Percentiles rank a stretch among this genome's conserved stretches.
Conservation (phyloP, 306 rosid genomes). For the Dalbergia cochinchinensis region DNA sequence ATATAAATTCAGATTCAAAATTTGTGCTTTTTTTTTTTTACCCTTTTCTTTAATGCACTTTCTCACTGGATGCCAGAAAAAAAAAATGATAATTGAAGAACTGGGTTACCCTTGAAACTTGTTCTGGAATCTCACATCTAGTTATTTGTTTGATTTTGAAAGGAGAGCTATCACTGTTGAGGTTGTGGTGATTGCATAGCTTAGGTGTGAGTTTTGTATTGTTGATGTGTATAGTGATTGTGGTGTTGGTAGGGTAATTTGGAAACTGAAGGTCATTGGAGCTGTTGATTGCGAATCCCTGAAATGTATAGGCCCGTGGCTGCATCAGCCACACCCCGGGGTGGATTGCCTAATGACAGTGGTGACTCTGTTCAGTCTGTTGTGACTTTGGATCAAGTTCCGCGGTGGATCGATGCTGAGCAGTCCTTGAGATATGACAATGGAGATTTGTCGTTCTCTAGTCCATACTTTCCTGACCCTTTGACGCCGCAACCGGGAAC, state of each 20-base stretch:
- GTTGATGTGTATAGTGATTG: constrained; percentile 44
- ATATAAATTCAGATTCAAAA: constrained; percentile 35
- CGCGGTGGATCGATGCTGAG: constrained; percentile 93
- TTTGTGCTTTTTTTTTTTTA: not conserved
- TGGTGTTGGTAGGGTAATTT: constrained; percentile 38
- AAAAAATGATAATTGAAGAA: constrained; percentile 40
- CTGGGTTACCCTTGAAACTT: constrained; percentile 30
- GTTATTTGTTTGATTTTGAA: constrained; percentile 25
- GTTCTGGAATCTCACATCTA: constrained; percentile 28
- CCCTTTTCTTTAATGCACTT: constrained; percentile 32
- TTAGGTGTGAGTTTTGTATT: constrained; percentile 42
- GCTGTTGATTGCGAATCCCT: constrained; percentile 46
- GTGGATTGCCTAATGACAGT: constrained; percentile 69
- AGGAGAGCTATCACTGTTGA: constrained; percentile 38
- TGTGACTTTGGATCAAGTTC: constrained; percentile 90
- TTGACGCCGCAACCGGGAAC: constrained; percentile 62
- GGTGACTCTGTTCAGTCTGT: constrained; percentile 59
- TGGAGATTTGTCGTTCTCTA: constrained; percentile 74
- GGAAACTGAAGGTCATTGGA: constrained; percentile 43
- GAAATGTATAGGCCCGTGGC: constrained; percentile 83
- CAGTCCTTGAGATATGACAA: constrained; percentile 63
- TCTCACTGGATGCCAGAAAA: constrained; percentile 17
- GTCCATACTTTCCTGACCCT: constrained; percentile 80
- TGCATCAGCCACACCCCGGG: constrained; percentile 61
- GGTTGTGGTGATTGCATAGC: constrained; percentile 27